Conservation (phyloP, 768 basidiomycete species). For the Leccinum aurantiacum region DNA sequence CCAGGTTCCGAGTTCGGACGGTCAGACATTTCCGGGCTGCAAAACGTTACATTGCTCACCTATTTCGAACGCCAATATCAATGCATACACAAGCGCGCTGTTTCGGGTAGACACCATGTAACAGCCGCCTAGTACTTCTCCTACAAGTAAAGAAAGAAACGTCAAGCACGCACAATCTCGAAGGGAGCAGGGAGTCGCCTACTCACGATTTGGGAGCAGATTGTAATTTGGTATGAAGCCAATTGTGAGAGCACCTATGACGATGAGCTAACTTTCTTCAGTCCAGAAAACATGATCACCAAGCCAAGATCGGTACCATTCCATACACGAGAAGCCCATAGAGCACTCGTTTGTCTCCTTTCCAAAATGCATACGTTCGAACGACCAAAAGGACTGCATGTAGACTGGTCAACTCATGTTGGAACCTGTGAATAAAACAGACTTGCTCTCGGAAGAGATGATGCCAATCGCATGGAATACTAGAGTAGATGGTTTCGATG, state of each 20-base stretch:
- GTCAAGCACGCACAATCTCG: not conserved
- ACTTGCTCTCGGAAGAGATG: not conserved
- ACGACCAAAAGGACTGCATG: not conserved
- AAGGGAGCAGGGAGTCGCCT: not conserved
- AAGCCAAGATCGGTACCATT: not conserved
- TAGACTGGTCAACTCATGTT: not conserved
- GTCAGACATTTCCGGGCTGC: no score
- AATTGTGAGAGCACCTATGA: not conserved
- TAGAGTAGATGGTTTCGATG: not conserved
- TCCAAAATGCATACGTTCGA: not conserved
- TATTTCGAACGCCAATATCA: not conserved
- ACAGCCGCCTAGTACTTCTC: not conserved
- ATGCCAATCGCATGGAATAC: not conserved
- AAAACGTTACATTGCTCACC: no score
- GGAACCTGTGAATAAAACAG: not conserved
- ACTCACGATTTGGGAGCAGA: not conserved
- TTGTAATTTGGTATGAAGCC: not conserved
- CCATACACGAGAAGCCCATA: not conserved
- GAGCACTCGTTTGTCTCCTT: not conserved
- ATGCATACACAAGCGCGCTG: not conserved
- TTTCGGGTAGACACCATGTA: not conserved
- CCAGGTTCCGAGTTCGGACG: no score
- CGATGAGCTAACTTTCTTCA: not conserved
- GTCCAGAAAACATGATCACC: not conserved
- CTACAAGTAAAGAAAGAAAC: not conserved